These are phyloP conservation scores for Aphanomyces euteiches DNA, from an alignment of 352 stramenopile genomes.

Conservation along the genomic window DNA sequence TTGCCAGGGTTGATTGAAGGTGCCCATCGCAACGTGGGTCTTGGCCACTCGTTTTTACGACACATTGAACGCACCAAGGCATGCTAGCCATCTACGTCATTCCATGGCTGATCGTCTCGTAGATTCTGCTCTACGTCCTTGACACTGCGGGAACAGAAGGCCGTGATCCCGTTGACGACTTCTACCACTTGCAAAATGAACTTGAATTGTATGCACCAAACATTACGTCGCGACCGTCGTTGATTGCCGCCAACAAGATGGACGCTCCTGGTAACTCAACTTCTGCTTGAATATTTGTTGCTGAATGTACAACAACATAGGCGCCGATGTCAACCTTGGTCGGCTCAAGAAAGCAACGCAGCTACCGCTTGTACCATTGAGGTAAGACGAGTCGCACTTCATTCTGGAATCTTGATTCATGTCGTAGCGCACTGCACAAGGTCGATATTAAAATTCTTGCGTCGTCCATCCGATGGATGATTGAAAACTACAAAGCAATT, in stretches of 20 bases:
- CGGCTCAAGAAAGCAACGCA: conserved; percentile 67
- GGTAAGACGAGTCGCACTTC: conserved; percentile 34
- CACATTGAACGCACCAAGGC: conserved; percentile 98
- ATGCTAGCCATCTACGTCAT: not conserved
- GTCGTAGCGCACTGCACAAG: conserved; percentile 73
- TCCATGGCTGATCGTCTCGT: conserved; percentile 10
- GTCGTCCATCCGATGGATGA: conserved; percentile 55
- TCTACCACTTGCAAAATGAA: conserved; percentile 74
- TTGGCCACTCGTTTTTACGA: conserved; percentile 97
- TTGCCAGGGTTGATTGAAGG: conserved; percentile 88
- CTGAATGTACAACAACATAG: not conserved
- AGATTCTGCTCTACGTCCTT: conserved; percentile 85
- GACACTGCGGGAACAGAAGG: conserved; percentile 77
- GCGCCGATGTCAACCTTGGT: conserved; percentile 74
- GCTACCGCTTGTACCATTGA: conserved; percentile 75
- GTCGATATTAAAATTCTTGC: conserved; percentile 79
- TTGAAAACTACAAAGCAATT: conserved; percentile 41
- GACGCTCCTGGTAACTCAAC: conserved; percentile 53
- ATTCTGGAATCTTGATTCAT: not conserved
- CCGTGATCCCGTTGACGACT: conserved; percentile 70
- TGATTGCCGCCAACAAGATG: conserved; percentile 90
- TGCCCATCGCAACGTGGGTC: conserved; percentile 93
- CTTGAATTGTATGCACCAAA: conserved; percentile 82
- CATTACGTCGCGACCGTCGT: conserved; percentile 77
- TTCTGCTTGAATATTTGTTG: no score